A percentile compares a stretch with the other conserved stretches of the same genome.
Evolutionary conservation across 805 yeast species (phyloP).

Genomic region (Saturnispora quitensis): DNA sequence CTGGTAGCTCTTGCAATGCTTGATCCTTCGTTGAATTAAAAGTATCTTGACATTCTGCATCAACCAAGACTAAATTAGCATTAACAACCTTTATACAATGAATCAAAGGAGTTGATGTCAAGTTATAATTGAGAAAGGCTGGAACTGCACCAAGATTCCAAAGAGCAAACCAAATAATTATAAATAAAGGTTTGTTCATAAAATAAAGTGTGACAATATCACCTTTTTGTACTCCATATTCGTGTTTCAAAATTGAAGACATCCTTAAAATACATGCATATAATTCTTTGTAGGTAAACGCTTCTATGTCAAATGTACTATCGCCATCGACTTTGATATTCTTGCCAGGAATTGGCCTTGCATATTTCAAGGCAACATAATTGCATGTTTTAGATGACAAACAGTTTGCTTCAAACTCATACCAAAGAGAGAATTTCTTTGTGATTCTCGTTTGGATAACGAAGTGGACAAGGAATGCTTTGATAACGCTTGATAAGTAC

Average conservation of each 20-base stretch:
- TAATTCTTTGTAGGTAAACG: slow-evolving; percentile 59
- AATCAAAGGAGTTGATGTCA: slow-evolving; percentile 59
- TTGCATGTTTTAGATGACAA: slow-evolving; percentile 32
- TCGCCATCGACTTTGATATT: slow-evolving; percentile 35
- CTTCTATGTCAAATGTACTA: slow-evolving; percentile 50
- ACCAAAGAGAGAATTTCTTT: slow-evolving; percentile 57
- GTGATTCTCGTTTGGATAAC: slow-evolving; percentile 26
- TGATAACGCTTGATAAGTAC: slow-evolving; percentile 36
- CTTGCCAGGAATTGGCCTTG: slow-evolving; percentile 35
- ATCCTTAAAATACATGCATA: slow-evolving; percentile 57
- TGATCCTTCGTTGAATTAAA: slow-evolving; percentile 35
- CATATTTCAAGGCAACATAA: slow-evolving; percentile 53
- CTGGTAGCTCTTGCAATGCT: slow-evolving; percentile 30
- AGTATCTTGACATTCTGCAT: slow-evolving; percentile 43
- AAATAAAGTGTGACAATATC: slow-evolving; percentile 68
- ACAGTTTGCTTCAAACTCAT: slow-evolving; percentile 53
- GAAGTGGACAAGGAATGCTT: slow-evolving; percentile 34
- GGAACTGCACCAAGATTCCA: slow-evolving; percentile 92
- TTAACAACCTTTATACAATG: slow-evolving; percentile 73
- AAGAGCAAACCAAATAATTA: slow-evolving; percentile 72
- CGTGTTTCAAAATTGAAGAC: slow-evolving; percentile 52
- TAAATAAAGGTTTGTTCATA: slow-evolving; percentile 75
- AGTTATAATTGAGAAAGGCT: slow-evolving; percentile 77
- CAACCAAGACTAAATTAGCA: slow-evolving; percentile 55
- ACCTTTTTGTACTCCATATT: slow-evolving; percentile 55